These are phyloP conservation scores for Ophiorrhiza pumila DNA, from an alignment of 257 asterid species.

Conservation along the genomic window DNA sequence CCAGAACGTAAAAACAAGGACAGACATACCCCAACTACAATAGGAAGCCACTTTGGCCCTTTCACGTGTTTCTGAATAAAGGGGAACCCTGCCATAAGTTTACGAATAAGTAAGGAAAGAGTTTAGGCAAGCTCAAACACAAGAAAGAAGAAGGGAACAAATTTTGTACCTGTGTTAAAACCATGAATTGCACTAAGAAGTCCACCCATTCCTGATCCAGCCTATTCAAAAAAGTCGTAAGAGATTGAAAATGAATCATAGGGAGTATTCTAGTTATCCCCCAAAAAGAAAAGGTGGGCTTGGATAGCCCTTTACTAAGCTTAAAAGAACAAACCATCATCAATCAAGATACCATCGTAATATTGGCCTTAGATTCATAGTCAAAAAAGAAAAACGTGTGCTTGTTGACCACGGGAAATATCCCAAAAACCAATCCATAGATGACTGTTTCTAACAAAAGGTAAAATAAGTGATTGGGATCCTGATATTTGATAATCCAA, in stretches of 20 bases:
- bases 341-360: constrained; percentile 2
- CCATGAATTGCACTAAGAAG: constrained; percentile 69
- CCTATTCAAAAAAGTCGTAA: constrained; percentile 29
- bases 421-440: background rate
- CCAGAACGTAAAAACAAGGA: background rate
- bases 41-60: constrained; percentile 74
- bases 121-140: background rate
- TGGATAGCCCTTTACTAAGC: background rate
- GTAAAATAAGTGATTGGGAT: background rate
- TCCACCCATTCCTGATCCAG: constrained; percentile 75
- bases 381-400: background rate
- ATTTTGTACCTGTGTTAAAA: constrained; percentile 48
- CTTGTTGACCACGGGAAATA: background rate
- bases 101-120: background rate
- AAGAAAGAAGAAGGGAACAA: background rate
- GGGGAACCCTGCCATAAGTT: constrained; percentile 48
- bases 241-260: background rate
- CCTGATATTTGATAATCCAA: background rate
- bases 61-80: constrained; percentile 55
- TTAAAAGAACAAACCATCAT: background rate
- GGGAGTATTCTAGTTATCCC: background rate
- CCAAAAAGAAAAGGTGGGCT: background rate
- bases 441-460: background rate
- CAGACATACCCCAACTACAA: constrained; percentile 63
- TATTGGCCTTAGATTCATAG: background rate